phyloP scores from a whole-genome alignment of 1,139 yeast species.

The Yamadazyma atmosphaerica region DNA sequence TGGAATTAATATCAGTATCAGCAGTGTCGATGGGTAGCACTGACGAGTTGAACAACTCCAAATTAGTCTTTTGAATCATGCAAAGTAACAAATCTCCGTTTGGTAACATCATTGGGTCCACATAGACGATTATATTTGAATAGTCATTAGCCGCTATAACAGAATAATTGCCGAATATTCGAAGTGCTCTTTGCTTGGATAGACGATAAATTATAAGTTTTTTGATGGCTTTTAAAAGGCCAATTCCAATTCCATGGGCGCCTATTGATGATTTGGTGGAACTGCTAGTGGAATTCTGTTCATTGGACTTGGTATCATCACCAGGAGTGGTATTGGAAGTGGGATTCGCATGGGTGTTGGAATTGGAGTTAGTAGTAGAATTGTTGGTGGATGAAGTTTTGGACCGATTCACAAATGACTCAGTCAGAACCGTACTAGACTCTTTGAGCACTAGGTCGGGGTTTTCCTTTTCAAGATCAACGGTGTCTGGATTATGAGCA shows the following conservation, averaged over 20 bases:
- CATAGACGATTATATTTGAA: constrained; percentile 34
- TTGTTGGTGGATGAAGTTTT: constrained; percentile 24
- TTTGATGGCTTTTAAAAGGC: constrained; percentile 63
- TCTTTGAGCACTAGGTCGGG: constrained; percentile 34
- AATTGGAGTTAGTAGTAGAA: not conserved
- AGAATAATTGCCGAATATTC: constrained; percentile 59
- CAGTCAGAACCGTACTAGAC: constrained; percentile 29
- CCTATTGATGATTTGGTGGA: not conserved
- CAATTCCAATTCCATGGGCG: constrained; percentile 27
- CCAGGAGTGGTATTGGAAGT: constrained; percentile 6
- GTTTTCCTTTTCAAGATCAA: constrained; percentile 33
- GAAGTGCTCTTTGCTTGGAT: constrained; percentile 37
- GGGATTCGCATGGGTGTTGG: constrained; percentile 4
- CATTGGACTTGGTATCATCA: not conserved
- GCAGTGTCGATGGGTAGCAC: constrained; percentile 18
- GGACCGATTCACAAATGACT: constrained; percentile 18
- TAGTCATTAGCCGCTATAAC: constrained; percentile 19
- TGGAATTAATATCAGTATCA: constrained; percentile 15
- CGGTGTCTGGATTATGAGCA: constrained; percentile 35
- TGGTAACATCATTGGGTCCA: constrained; percentile 57
- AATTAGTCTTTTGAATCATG: constrained; percentile 23
- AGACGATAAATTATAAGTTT: constrained; percentile 51
- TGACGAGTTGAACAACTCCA: constrained; percentile 34
- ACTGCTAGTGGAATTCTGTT: not conserved
- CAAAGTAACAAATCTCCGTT: constrained; percentile 51